phyloP scores from a whole-genome alignment of 1,284 basidiomycete genomes.

The Tilletia setariae region DNA sequence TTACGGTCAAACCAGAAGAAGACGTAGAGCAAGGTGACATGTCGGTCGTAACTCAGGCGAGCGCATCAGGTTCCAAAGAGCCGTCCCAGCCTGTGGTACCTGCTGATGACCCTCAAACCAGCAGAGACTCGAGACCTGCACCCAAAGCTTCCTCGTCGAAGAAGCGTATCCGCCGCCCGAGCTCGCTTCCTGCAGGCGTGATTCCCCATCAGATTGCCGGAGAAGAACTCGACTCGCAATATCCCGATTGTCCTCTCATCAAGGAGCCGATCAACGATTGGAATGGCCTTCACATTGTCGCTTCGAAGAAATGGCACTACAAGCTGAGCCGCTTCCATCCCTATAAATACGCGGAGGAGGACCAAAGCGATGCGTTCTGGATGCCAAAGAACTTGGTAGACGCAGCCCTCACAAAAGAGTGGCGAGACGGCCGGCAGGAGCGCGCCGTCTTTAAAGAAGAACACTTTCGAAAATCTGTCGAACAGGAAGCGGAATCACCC shows the following conservation, averaged over 20 bases:
- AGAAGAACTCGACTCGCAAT: neutral
- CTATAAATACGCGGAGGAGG: neutral
- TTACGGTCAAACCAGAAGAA: too few species aligned
- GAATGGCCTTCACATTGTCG: neutral
- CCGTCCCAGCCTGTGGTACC: too few species aligned
- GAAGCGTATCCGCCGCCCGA: neutral
- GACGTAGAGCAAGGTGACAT: too few species aligned
- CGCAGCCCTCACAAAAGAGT: neutral
- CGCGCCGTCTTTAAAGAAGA: neutral
- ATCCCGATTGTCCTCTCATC: neutral
- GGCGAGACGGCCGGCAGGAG: neutral
- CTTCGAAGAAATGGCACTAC: neutral
- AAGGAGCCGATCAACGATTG: neutral
- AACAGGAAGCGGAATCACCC: neutral
- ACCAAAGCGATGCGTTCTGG: conserved; percentile 2
- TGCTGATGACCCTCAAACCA: too few species aligned
- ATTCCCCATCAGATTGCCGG: neutral
- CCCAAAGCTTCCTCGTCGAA: too few species aligned
- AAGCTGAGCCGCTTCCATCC: conserved; percentile 10
- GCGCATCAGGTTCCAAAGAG: too few species aligned
- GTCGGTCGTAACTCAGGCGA: too few species aligned
- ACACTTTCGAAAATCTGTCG: neutral
- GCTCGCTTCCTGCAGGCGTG: neutral
- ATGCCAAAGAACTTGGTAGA: neutral
- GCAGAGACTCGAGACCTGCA: too few species aligned